These are phyloP conservation scores for Sphagnum tenellum DNA, from an alignment of 225 moss, liverwort and hornwort species.

Conservation along the genomic window DNA sequence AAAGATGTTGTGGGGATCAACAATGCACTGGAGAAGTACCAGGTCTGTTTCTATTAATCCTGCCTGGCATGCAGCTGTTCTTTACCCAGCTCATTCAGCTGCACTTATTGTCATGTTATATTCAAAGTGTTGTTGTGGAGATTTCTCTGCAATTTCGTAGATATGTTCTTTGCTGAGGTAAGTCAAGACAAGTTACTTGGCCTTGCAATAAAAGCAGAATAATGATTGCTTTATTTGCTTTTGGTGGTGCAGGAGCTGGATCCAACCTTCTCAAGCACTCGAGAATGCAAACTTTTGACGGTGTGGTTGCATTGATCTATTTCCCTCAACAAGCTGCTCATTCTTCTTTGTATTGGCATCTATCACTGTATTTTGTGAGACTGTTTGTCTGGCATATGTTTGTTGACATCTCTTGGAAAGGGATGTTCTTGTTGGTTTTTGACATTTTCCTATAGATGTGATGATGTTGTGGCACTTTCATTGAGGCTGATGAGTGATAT, in stretches of 20 bases:
- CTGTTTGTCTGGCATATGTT: not conserved
- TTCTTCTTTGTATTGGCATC: too few species aligned
- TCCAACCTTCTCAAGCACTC: conserved; percentile 80
- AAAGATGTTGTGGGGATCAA: conserved; percentile 46
- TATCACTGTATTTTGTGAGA: not conserved
- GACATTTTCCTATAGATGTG: not conserved
- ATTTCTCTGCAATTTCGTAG: too few species aligned
- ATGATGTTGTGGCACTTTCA: not conserved
- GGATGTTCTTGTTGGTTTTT: not conserved
- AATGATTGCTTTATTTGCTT: not conserved
- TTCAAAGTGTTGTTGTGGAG: too few species aligned
- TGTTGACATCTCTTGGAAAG: not conserved
- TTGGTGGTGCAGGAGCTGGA: conserved; percentile 72
- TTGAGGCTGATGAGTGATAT: not conserved
- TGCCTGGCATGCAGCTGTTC: not conserved
- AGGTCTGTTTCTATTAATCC: conserved; percentile 15
- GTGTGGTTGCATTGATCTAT: conserved; percentile 20
- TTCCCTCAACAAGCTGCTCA: not conserved
- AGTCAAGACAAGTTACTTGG: too few species aligned
- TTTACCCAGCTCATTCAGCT: not conserved
- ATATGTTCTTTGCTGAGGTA: too few species aligned
- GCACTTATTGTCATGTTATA: too few species aligned
- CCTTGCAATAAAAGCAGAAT: too few species aligned
- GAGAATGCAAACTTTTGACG: conserved; percentile 82
- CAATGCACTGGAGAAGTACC: conserved; percentile 45